A percentile compares a stretch with the other conserved stretches of the same genome.
Conservation (phyloP, 2,329 filamentous ascomycete genomes). For the Ophiosphaerella korrae region DNA sequence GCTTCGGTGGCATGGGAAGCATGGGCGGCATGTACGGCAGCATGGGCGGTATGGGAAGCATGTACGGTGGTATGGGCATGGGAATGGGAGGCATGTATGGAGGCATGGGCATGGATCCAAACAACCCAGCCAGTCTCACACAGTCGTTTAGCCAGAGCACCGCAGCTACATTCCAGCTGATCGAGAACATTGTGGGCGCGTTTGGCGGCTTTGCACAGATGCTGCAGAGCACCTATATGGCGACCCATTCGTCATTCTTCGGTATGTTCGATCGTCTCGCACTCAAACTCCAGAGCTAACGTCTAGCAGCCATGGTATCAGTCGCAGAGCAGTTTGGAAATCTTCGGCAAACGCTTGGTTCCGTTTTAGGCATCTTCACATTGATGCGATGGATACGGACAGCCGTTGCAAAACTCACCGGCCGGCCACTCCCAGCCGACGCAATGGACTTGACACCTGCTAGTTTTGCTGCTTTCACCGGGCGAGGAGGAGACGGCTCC, state of each 20-base stretch:
- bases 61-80: slow-evolving; percentile 44
- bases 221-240: slow-evolving; percentile 99
- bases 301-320: slow-evolving; percentile 80
- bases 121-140: slow-evolving; percentile 93
- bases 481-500: slow-evolving; percentile 70
- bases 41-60: slow-evolving; percentile 42
- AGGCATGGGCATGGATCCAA: slow-evolving; percentile 65
- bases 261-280: slow-evolving; percentile 62
- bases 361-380: slow-evolving; percentile 92
- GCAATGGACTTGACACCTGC: slow-evolving; percentile 85
- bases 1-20: slow-evolving; percentile 54
- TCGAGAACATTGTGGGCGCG: slow-evolving; percentile 93
- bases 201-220: slow-evolving; percentile 99
- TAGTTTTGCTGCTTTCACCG: slow-evolving; percentile 88
- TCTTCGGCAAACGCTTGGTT: slow-evolving; percentile 89
- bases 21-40: slow-evolving; percentile 55
- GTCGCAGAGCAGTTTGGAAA: slow-evolving; percentile 97
- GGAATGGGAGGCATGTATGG: slow-evolving; percentile 55
- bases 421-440: slow-evolving; percentile 85
- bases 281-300: slow-evolving; percentile 16
- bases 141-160: slow-evolving; percentile 94
- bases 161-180: slow-evolving; percentile 95
- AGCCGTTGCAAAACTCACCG: slow-evolving; percentile 88
- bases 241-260: slow-evolving; percentile 97
- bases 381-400: slow-evolving; percentile 94